Evolutionary conservation across 179 eudicot genomes (phyloP).

Genomic region (Heliamphora pulchella): DNA sequence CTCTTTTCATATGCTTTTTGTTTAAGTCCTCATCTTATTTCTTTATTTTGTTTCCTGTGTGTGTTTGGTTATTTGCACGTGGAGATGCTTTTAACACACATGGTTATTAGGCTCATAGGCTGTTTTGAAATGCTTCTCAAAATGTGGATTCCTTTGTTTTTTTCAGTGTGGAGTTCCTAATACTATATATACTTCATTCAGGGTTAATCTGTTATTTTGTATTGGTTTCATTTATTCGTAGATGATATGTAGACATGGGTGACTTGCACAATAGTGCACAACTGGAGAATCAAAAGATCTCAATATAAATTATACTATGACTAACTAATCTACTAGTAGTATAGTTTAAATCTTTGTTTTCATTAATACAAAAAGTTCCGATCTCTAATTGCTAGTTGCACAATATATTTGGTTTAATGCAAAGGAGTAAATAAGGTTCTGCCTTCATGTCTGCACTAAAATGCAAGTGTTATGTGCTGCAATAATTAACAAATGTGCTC

Average conservation of each 20-base stretch:
- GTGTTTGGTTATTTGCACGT: not conserved
- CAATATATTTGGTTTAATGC: not conserved
- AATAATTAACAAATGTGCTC: not conserved
- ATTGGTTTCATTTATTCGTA: not conserved
- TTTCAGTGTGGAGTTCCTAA: slow-evolving; percentile 1
- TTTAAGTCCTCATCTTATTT: not conserved
- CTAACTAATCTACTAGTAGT: not conserved
- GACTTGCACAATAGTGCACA: not conserved
- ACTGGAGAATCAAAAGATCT: not conserved
- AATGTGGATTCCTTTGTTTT: not conserved
- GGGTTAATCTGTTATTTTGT: not conserved
- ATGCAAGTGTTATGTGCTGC: not conserved
- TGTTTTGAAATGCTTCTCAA: not conserved
- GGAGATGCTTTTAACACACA: not conserved
- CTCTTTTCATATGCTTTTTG: too few relatives aligned
- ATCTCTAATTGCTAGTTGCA: not conserved
- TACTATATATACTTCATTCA: not conserved
- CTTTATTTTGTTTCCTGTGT: not conserved
- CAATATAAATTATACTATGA: not conserved
- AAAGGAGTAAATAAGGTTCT: slow-evolving; percentile 1
- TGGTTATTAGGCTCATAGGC: not conserved
- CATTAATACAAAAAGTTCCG: not conserved
- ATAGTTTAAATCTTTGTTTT: not conserved
- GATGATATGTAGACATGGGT: not conserved
- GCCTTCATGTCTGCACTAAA: not conserved